Evolutionary conservation across 805 yeast species (phyloP).

Genomic region (Yamadazyma philogaea): DNA sequence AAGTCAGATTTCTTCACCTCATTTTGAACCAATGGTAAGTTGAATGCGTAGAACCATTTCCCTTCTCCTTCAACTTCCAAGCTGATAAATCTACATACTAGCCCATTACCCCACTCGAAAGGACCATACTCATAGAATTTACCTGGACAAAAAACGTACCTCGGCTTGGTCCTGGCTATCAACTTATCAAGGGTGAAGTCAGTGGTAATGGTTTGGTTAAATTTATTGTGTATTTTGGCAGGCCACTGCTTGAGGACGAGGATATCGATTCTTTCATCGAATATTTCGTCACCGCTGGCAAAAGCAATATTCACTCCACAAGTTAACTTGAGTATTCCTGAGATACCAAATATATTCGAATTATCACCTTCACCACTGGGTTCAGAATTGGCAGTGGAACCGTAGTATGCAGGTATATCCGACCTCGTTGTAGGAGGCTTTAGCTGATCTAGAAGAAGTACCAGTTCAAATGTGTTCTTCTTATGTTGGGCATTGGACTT

Average conservation of each 20-base stretch:
- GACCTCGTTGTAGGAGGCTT: neutral
- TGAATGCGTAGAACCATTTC: conserved; percentile 76
- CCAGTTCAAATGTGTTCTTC: conserved; percentile 61
- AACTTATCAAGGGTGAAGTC: conserved; percentile 40
- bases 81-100: conserved; percentile 62
- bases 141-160: conserved; percentile 66
- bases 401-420: conserved; percentile 6
- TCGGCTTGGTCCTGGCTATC: conserved; percentile 48
- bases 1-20: conserved; percentile 10
- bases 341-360: conserved; percentile 17
- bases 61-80: conserved; percentile 56
- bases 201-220: neutral
- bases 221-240: conserved; percentile 1
- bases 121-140: conserved; percentile 54
- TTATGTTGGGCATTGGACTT: conserved; percentile 48
- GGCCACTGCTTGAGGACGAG: conserved; percentile 59
- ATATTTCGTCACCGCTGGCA: conserved; percentile 25
- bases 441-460: conserved; percentile 50
- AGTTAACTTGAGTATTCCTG: conserved; percentile 35
- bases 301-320: conserved; percentile 50
- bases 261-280: conserved; percentile 41
- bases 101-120: conserved; percentile 51
- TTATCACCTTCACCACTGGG: conserved; percentile 15
- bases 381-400: neutral
- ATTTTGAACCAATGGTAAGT: conserved; percentile 15